Evolutionary conservation across 1,284 basidiomycete species (phyloP), one percentile per base, ranked within the genome.

Genomic region (Phenoliferia sp.): DNA sequence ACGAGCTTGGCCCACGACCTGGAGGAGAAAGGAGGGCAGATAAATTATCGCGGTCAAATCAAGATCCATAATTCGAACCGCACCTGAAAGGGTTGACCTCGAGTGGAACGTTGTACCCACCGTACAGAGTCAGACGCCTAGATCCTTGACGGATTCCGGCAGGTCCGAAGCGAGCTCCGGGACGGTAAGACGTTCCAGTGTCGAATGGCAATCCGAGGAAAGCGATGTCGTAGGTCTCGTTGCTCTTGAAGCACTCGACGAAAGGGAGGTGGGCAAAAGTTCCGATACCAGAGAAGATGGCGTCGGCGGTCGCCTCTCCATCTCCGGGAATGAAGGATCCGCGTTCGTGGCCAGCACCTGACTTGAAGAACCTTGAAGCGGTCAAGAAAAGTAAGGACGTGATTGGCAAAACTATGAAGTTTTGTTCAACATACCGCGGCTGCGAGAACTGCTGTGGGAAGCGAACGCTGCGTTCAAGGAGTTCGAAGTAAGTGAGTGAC

Each of bases 51-150:
- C n/a, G n/a, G n/a, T n/a, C n/a, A n/a, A n/a, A n/a, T n/a, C n/a
- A n/a, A n/a, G n/a, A n/a, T n/a, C n/a, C n/a, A n/a, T n/a, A n/a
- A n/a, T n/a, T n/a, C n/a, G n/a, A n/a, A n/a, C n/a, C n/a, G n/a
- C n/a, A n/a, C n/a, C n/a, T 26, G 44, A 65, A 63, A 2, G 69
- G 69, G 59, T 89, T 88, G 61, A 88, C 84, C 63, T 83, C 29
- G 65, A 71, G 48, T 31, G 88, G 86, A 22, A 89, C 87, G 70
- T 89, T 89, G 78, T 67, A 69, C 2, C 60, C 70, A 16, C 70
- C 62, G 50, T 68, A 69, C 22, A 60, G 56, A 1, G 70, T 78
- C 73, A 33, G 77, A 67, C 62, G 76, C 12, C 79, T 72, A 3
- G 76, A 76, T 9, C 79, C 80, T 72, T 80, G 78, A 15, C 79